phyloP scores from a whole-genome alignment of 129 eudicot species.

The Arctium minus region DNA sequence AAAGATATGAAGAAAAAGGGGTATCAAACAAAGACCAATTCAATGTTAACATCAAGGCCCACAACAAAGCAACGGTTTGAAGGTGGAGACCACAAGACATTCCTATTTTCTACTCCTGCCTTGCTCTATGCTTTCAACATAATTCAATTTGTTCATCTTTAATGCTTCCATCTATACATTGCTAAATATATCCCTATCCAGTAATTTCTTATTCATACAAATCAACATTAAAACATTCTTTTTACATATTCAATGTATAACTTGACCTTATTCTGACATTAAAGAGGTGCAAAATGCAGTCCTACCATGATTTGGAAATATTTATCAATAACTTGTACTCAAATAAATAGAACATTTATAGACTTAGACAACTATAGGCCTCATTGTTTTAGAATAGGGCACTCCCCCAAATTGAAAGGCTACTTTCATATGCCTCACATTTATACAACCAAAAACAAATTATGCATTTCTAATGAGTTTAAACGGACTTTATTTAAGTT shows the following conservation, averaged over 20 bases:
- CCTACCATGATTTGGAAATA: not conserved
- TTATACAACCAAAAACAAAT: not conserved
- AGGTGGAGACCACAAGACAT: constrained; percentile 18
- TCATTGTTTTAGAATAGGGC: not conserved
- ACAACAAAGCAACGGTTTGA: constrained; percentile 2
- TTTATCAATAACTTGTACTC: constrained; percentile 3
- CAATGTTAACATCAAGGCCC: constrained; percentile 22
- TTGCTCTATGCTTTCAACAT: constrained; percentile 9
- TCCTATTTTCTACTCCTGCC: constrained; percentile 1
- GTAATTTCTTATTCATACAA: too few species aligned
- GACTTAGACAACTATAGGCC: not conserved
- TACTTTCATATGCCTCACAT: not conserved
- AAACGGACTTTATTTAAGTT: constrained; percentile 25
- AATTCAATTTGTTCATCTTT: not conserved
- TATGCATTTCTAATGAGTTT: constrained; percentile 6
- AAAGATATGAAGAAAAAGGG: constrained; percentile 19
- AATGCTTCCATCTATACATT: too few species aligned
- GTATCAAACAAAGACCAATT: constrained; percentile 20
- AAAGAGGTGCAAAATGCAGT: too few species aligned
- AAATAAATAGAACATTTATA: not conserved
- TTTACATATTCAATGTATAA: too few species aligned
- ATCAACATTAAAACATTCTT: too few species aligned
- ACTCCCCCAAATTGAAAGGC: not conserved
- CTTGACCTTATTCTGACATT: too few species aligned
- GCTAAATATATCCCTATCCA: too few species aligned